phyloP scores from a whole-genome alignment of 257 asterid species.

The Fraxinus quadrangulata region DNA sequence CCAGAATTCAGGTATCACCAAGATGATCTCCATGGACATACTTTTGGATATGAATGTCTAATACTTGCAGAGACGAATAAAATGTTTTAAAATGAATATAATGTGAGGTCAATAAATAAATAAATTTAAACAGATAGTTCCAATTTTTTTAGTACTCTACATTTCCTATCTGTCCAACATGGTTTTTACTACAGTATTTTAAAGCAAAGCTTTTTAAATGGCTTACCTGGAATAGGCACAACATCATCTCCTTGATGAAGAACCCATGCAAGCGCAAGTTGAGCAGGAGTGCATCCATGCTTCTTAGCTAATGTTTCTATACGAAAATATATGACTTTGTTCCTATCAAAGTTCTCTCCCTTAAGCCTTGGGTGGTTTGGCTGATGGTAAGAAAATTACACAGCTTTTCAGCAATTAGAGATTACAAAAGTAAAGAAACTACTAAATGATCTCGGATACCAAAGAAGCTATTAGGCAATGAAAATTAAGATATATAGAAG shows the following conservation, averaged over 20 bases:
- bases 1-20: too few relatives aligned
- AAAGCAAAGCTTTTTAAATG: not conserved
- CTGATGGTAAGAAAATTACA: slow-evolving; percentile 30
- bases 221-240: slow-evolving; percentile 62
- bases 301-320: slow-evolving; percentile 48
- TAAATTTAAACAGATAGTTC: too few relatives aligned
- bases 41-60: too few relatives aligned
- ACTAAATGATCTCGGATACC: not conserved
- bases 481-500: not conserved
- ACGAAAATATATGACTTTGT: slow-evolving; percentile 50
- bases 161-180: too few relatives aligned
- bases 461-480: not conserved
- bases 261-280: slow-evolving; percentile 69
- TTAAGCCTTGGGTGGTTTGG: slow-evolving; percentile 49
- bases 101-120: too few relatives aligned
- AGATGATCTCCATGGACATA: too few relatives aligned
- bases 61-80: too few relatives aligned
- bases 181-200: not conserved
- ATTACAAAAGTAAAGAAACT: not conserved
- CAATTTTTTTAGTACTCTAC: too few relatives aligned
- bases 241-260: slow-evolving; percentile 58
- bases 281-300: slow-evolving; percentile 56
- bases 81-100: too few relatives aligned
- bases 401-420: slow-evolving; percentile 4
- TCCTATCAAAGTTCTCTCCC: slow-evolving; percentile 65